Evolutionary conservation across 257 asterid genomes (phyloP), one percentile per base, ranked within the genome.

Genomic region (Solanum boliviense): DNA sequence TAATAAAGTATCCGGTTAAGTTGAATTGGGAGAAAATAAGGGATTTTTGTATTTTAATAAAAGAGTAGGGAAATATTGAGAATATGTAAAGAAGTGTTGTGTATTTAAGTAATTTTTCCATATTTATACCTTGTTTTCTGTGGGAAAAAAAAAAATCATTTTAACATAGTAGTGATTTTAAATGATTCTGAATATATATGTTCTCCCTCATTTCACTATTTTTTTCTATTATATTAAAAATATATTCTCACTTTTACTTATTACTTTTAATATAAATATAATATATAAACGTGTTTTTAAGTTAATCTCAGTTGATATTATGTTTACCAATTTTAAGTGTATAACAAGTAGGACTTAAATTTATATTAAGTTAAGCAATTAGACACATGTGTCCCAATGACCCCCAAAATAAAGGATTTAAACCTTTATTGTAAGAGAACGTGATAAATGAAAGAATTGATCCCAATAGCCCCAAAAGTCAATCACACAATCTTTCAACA

Each of bases 311-410:
- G 0, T 0, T 52, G 23, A 52, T 52, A 16, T 52, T 52, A 52
- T 52, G 1, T 6, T 18, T 1, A 18, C 0, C 4, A 18, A 52
- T 0, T 52, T 52, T 18, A 3, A 52, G n/a, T 18, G 10, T 46
- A 44, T 13, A 44, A 44, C 52, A 44, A 44, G 1, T 44, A 44
- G 16, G 16, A 44, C 52, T 48, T 48, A 15, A 0, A 48, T 2
- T 48, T 48, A 5, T 48, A 48, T 48, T 15, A 48, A 56, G 65
- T 56, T 18, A 18, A 56, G 5, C 11, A 56, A 56, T 3, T 56
- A 56, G 65, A 0, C 2, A 18, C 10, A 16, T 56, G 62, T 56
- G n/a, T 56, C 2, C n/a, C 11, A 6, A 56, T 56, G 65, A 20
- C 4, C 1, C n/a, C 4, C 10, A 56, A 56, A 56, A 56, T 18